Evolutionary conservation across 1,284 basidiomycete species (phyloP).

Genomic region (Fomitopsis palustris): DNA sequence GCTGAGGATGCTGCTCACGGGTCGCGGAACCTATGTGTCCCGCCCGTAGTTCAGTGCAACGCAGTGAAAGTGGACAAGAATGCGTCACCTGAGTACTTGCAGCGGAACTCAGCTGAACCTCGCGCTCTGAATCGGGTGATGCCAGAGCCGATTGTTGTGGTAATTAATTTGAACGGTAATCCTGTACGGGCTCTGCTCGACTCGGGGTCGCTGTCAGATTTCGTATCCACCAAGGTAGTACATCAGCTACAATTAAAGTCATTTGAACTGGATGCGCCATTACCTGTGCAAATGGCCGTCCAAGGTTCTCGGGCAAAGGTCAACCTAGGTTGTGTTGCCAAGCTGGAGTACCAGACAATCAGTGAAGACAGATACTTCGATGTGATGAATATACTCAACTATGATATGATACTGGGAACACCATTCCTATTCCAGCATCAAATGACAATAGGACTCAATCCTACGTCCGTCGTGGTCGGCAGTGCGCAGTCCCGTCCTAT

Average conservation of each 20-base stretch:
- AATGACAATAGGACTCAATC: slow-evolving; percentile 21
- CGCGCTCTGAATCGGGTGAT: slow-evolving; percentile 11
- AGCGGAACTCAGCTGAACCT: slow-evolving; percentile 6
- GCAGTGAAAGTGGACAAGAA: background rate
- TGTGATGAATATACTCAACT: slow-evolving; percentile 24
- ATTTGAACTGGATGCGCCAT: slow-evolving; percentile 19
- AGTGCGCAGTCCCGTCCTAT: slow-evolving; percentile 11
- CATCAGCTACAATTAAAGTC: slow-evolving; percentile 25
- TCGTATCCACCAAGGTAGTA: slow-evolving; percentile 30
- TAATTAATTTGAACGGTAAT: slow-evolving; percentile 24
- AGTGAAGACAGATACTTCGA: slow-evolving; percentile 25
- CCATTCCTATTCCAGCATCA: slow-evolving; percentile 26
- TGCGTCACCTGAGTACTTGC: background rate
- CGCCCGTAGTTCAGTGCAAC: background rate
- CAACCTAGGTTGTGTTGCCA: slow-evolving; percentile 17
- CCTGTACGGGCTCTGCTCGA: slow-evolving; percentile 27
- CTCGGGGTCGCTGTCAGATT: slow-evolving; percentile 32
- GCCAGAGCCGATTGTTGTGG: slow-evolving; percentile 26
- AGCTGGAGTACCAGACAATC: slow-evolving; percentile 29
- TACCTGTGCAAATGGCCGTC: slow-evolving; percentile 28
- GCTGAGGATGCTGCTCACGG: background rate
- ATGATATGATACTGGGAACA: slow-evolving; percentile 28
- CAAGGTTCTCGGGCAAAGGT: slow-evolving; percentile 30
- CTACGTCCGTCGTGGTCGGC: slow-evolving; percentile 15
- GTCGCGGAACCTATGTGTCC: background rate